Base-by-base conservation (phyloP, 148 eudicot species). In the Vaccinium darrowii region DNA sequence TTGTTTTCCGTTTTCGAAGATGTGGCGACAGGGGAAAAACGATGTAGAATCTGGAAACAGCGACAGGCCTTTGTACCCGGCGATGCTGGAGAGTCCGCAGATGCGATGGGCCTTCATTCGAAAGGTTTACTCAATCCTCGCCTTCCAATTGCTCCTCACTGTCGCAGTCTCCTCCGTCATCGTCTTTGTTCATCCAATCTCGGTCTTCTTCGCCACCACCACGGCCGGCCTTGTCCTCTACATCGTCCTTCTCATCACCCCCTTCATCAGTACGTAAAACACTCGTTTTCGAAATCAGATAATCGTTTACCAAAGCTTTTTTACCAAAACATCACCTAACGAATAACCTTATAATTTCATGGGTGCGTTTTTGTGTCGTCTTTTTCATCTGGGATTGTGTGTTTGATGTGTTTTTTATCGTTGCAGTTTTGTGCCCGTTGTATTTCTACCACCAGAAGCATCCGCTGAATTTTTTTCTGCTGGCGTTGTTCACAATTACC, bases 71-170 rank as follows among this genome's bases (percentile, higher is more conserved):
- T 82, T 96, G 47, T 96, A 96, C 81, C 99, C 98, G 47, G 85
- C 54, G 81, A 93, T 92, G 94, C 15, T 84, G 72, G 98, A 96
- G 75, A 84, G 39, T 30, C 97, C 98, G 27, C 84, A 89, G 49
- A 87, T 96, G 50, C 88, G 99, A 49, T 96, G 99, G 99, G 86
- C 92, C 1, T 96, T 96, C 81, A 95, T 96, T 14, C 85, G 97
- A 8, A 96, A 96, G 88, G 87, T 96, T 2, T 96, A 96, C 84
- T 83, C 93, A 0, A 96, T 96, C n/a, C 81, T 95, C 8, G 88
- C 95, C 1, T 19, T 95, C 8, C 99, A 96, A 58, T 84, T 96
- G 91, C 89, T 95, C 30, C 90, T 90, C 54, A 96, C 99, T 3
- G 85, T 92, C 52, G 94, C 88, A 12, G 97, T 96, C 14, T 96